Evolutionary conservation across 2,329 filamentous ascomycete species (phyloP), one percentile per base, ranked within the genome.

Genomic region (Ascosphaera aggregata): DNA sequence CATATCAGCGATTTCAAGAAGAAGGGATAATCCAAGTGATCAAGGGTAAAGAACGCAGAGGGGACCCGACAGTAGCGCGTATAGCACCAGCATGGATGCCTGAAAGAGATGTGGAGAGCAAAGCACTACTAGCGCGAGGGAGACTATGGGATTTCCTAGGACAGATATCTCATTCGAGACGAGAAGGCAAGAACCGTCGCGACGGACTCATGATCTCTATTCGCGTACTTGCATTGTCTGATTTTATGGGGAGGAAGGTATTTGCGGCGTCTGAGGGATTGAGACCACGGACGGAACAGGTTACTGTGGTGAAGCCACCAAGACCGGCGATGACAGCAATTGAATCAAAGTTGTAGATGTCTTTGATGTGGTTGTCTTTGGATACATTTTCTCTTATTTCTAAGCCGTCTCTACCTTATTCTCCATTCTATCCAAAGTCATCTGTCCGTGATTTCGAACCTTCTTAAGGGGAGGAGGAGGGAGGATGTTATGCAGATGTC

Each of bases 151-250:
- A 82, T 41, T 92, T 95, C 50, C 86, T 79, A 3, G 84, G 93
- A 54, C 70, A 76, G 51, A 93, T 98, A 45, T 81, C 82, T 5
- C 67, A 72, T 38, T 80, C 73, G 35, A 66, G 89, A 22, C 67
- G 86, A 34, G 89, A 95, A 60, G 89, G 89, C 7, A 98, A 95
- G 70, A 94, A 95, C 54, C 65, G 89, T 17, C 69, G 86, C n/a
- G 89, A 98, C 54, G 85, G 85, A 9, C 80, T 77, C 1, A 93
- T 84, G 0, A 85, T 95, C 2, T 79, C 76, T 47, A 79, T 70
- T 9, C 67, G 89, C 16, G 86, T 98, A 9, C 57, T 95, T 30
- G 63, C 65, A 4, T 64, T 95, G 47, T 76, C 79, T 7, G 84
- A 92, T 50, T 56, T 67, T 36, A 65, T 93, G 8, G 85, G 82